Evolutionary conservation across 331 rosid species (phyloP).

Genomic region (Quercus lobata): DNA sequence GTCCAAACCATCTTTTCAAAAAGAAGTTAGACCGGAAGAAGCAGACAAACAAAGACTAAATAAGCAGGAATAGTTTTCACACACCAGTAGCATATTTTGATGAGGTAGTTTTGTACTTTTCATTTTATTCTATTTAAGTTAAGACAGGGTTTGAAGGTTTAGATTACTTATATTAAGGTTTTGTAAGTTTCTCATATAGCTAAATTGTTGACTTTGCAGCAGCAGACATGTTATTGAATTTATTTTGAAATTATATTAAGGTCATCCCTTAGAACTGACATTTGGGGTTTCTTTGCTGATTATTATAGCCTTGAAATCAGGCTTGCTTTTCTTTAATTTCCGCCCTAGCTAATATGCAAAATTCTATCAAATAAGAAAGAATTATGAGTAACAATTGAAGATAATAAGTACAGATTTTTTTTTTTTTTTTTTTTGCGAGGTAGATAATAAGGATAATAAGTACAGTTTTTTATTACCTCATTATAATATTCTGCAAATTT

Average conservation of each 20-base stretch:
- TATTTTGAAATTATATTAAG: background rate
- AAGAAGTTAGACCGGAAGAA: background rate
- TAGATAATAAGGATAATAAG: background rate
- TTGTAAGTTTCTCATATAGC: background rate
- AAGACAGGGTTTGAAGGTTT: background rate
- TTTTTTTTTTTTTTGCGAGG: too few species aligned
- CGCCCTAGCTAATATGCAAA: background rate
- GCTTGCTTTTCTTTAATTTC: background rate
- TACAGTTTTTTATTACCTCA: constrained; percentile 46
- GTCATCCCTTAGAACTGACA: background rate
- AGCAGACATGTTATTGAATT: background rate
- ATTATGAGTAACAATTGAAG: background rate
- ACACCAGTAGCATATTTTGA: background rate
- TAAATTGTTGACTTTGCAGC: background rate
- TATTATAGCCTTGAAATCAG: background rate
- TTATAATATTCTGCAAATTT: constrained; percentile 85
- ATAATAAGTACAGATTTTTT: background rate
- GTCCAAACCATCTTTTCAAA: background rate
- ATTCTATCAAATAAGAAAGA: constrained; percentile 11
- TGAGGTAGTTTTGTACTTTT: background rate
- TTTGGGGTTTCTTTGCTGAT: background rate
- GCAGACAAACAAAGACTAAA: background rate
- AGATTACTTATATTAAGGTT: background rate
- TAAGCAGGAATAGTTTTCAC: background rate
- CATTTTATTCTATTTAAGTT: background rate